phyloP scores from a whole-genome alignment of 176 grass and related monocot genomes.

The Rhynchospora breviuscula region DNA sequence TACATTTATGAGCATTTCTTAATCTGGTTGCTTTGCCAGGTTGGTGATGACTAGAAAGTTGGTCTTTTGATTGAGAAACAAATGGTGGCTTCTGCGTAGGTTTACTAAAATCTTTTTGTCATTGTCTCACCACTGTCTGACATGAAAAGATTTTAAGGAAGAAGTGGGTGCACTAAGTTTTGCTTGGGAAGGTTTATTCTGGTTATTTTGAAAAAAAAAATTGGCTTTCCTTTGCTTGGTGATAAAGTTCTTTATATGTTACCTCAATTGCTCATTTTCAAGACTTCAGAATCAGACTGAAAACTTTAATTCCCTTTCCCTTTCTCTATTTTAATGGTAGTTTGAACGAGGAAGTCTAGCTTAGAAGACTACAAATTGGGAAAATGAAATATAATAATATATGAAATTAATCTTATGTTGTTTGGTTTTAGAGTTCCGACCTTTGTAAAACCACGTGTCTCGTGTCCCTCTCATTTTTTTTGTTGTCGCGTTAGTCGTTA shows the following conservation, averaged over 20 bases:
- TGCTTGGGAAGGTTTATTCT: background rate
- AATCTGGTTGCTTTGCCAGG: background rate
- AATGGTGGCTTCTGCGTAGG: background rate
- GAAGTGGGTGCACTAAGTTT: slow-evolving; percentile 2
- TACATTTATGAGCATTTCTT: background rate
- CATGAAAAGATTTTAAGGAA: background rate
- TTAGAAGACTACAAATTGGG: background rate
- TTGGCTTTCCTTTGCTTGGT: background rate
- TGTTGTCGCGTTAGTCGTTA: background rate
- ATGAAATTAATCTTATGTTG: background rate
- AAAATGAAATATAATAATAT: background rate
- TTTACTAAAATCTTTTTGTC: background rate
- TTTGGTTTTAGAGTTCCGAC: background rate
- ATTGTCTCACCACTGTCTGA: background rate
- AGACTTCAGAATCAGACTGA: background rate
- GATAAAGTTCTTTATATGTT: background rate
- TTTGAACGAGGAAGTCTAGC: background rate
- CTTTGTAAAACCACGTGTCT: slow-evolving; percentile 25
- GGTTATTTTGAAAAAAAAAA: background rate
- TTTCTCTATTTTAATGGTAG: background rate
- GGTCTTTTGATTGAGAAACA: background rate
- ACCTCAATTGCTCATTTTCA: background rate
- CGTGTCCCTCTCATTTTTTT: slow-evolving; percentile 9
- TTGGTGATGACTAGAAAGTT: background rate
- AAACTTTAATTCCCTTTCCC: background rate